Evolutionary conservation across 306 rosid species (phyloP).

Genomic region (Cicer chorassanicum): DNA sequence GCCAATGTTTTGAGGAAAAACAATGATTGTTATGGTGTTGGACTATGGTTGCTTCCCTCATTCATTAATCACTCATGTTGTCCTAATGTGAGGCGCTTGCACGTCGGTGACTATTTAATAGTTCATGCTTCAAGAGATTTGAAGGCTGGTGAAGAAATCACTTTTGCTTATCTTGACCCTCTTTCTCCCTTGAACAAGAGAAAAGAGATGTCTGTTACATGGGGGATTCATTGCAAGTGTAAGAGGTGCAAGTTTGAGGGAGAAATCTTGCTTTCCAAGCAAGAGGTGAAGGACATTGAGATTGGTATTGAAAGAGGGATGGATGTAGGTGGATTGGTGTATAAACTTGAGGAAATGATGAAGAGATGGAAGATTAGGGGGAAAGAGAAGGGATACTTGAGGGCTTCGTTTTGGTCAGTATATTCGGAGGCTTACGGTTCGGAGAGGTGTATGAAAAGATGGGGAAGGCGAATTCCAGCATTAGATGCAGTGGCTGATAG

Average conservation of each 20-base stretch:
- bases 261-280: conserved; percentile 45
- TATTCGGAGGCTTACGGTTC: conserved; percentile 59
- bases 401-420: conserved; percentile 79
- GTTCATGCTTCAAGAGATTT: conserved; percentile 86
- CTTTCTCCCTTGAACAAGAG: conserved; percentile 59
- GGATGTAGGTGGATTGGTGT: conserved; percentile 64
- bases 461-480: conserved; percentile 76
- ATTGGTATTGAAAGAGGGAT: conserved; percentile 69
- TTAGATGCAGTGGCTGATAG: conserved; percentile 59
- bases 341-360: conserved; percentile 77
- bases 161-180: conserved; percentile 70
- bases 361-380: conserved; percentile 72
- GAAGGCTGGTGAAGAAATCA: conserved; percentile 83
- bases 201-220: conserved; percentile 61
- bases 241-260: conserved; percentile 83
- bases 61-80: conserved; percentile 83
- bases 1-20: conserved; percentile 76
- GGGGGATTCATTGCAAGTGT: conserved; percentile 81
- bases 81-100: conserved; percentile 78
- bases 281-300: conserved; percentile 71
- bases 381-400: conserved; percentile 69
- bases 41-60: conserved; percentile 77
- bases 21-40: conserved; percentile 75
- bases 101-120: conserved; percentile 75
- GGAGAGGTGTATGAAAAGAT: conserved; percentile 64